Percentiles rank a stretch among this genome's conserved stretches.
Evolutionary conservation across 805 yeast genomes (phyloP).

Genomic region (Ogataea methylovora): DNA sequence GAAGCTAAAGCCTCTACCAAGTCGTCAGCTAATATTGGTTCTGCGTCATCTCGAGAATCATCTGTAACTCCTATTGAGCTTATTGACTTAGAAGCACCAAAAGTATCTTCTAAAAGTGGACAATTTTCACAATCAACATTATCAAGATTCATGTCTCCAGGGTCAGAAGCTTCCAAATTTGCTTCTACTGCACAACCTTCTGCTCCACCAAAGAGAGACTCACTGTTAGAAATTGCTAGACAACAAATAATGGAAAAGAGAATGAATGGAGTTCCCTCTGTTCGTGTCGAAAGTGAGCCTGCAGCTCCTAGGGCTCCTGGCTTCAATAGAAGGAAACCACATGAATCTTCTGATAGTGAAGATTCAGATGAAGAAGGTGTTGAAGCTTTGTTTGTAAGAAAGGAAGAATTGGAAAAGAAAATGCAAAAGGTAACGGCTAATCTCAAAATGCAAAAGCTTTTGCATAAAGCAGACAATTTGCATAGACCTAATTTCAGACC

Average conservation of each 20-base stretch:
- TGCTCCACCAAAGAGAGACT: conserved; percentile 15
- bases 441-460: conserved; percentile 13
- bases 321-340: conserved; percentile 29
- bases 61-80: conserved; percentile 1
- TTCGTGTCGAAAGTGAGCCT: conserved; percentile 23
- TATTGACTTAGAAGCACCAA: conserved; percentile 2
- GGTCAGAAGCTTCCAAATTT: background rate
- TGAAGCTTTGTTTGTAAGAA: conserved; percentile 32
- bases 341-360: conserved; percentile 7
- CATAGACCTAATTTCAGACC: background rate
- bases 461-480: background rate
- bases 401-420: conserved; percentile 24
- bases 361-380: conserved; percentile 33
- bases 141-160: conserved; percentile 1
- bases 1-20: conserved; percentile 13
- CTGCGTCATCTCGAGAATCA: background rate
- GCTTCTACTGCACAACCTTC: background rate
- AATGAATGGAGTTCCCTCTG: conserved; percentile 3
- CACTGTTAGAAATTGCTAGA: conserved; percentile 19
- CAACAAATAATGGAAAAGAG: conserved; percentile 18
- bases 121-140: background rate
- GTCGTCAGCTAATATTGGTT: background rate
- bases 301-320: conserved; percentile 51
- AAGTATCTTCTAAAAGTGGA: background rate
- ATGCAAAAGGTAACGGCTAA: conserved; percentile 15